Percentiles rank a stretch among this genome's conserved stretches.
These are phyloP conservation scores for Saussurea involucrata DNA, from an alignment of 129 eudicot species.

Conservation along the genomic window DNA sequence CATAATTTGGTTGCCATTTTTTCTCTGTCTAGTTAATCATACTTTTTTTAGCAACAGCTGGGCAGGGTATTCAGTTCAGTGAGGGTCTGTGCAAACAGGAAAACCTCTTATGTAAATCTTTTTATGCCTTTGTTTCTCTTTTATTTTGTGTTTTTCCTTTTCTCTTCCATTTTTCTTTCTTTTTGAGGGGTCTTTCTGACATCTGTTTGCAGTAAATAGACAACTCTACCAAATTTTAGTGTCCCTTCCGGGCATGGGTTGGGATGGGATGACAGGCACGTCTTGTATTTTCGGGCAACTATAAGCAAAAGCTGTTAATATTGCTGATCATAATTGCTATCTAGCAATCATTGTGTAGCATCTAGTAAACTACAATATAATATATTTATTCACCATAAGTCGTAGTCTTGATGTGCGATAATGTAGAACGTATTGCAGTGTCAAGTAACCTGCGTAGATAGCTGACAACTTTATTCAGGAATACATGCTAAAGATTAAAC, in stretches of 20 bases:
- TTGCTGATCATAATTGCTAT: not conserved
- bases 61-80: not conserved
- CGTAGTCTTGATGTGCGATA: conserved; percentile 3
- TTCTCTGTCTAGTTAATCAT: not conserved
- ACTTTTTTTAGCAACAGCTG: not conserved
- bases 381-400: conserved; percentile 3
- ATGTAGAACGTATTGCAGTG: conserved; percentile 11
- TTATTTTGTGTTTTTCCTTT: not conserved
- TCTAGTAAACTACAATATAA: not conserved
- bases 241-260: not conserved
- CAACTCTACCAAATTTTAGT: not conserved
- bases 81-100: not conserved
- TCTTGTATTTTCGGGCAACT: not conserved
- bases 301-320: not conserved
- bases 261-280: not conserved
- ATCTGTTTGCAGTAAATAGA: no score
- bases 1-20: not conserved
- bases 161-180: not conserved
- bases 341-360: not conserved
- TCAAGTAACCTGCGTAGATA: conserved; percentile 12
- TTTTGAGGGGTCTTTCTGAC: not conserved
- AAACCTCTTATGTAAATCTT: not conserved
- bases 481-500: conserved; percentile 8
- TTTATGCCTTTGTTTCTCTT: not conserved
- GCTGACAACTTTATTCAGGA: conserved; percentile 2